phyloP scores from a whole-genome alignment of 495 filamentous ascomycete genomes.

The Xylaria bambusicola region DNA sequence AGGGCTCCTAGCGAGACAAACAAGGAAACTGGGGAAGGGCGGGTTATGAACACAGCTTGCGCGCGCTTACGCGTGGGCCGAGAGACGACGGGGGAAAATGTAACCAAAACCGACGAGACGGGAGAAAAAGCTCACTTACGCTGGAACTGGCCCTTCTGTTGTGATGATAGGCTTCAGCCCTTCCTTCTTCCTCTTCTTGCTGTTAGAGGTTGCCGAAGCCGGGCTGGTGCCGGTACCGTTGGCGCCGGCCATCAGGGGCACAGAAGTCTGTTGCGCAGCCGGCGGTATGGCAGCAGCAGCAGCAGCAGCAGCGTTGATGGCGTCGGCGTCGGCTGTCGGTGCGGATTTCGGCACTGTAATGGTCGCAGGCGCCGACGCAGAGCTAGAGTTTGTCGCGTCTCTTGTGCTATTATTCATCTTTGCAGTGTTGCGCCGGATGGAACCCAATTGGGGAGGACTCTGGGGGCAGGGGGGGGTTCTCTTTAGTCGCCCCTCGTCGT shows the following conservation, averaged over 20 bases:
- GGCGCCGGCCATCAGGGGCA: constrained; percentile 34
- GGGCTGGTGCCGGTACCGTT: constrained; percentile 30
- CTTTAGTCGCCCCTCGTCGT: too few species aligned
- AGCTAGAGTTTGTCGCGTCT: constrained; percentile 1
- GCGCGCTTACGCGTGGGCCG: constrained; percentile 7
- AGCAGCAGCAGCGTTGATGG: constrained; percentile 1
- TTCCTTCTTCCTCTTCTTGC: constrained; percentile 86
- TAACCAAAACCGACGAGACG: constrained; percentile 17
- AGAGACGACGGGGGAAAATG: constrained; percentile 32
- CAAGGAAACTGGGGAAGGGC: neutral
- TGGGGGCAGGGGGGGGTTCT: too few species aligned
- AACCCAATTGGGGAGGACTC: too few species aligned
- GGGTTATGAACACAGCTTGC: neutral
- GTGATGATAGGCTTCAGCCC: constrained; percentile 90
- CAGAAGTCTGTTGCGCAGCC: constrained; percentile 19
- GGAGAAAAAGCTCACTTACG: constrained; percentile 41
- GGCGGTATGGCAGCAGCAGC: neutral
- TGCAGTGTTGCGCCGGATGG: constrained; percentile 10
- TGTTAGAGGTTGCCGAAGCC: constrained; percentile 24
- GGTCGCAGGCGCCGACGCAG: neutral
- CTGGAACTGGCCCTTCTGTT: constrained; percentile 60
- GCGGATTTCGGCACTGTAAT: constrained; percentile 27
- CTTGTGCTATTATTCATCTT: constrained; percentile 20
- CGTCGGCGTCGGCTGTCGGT: constrained; percentile 20
- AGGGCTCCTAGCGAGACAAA: neutral